phyloP scores from a whole-genome alignment of 768 basidiomycete genomes.

The Trametes cinnabarina region DNA sequence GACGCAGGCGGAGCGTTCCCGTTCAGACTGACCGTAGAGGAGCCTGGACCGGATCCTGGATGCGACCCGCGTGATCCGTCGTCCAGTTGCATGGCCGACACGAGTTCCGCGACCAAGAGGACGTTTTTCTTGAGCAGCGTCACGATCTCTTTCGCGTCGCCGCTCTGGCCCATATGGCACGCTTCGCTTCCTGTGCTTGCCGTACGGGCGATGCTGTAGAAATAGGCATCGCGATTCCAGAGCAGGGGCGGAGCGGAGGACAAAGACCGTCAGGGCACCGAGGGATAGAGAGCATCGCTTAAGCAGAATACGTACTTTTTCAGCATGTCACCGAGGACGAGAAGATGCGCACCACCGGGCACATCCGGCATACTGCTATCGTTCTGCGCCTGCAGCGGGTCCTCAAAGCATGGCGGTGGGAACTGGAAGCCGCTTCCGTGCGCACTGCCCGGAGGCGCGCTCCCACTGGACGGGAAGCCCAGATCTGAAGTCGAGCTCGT shows the following conservation, averaged over 20 bases:
- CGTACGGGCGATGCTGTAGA: conserved; percentile 28
- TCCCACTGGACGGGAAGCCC: conserved; percentile 28
- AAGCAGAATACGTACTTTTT: conserved; percentile 45
- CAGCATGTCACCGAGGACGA: conserved; percentile 48
- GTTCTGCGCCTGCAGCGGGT: conserved; percentile 19
- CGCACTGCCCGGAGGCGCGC: conserved; percentile 26
- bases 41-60: conserved; percentile 19
- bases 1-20: conserved; percentile 11
- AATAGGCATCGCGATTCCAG: too few species aligned
- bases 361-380: conserved; percentile 34
- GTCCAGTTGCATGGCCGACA: conserved; percentile 25
- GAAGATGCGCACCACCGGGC: conserved; percentile 46
- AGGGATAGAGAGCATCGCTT: conserved; percentile 26
- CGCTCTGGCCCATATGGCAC: conserved; percentile 27
- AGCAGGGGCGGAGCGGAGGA: conserved; percentile 27
- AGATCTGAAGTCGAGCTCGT: conserved; percentile 26
- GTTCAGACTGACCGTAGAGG: not conserved
- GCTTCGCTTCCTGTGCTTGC: conserved; percentile 30
- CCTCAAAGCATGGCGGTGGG: conserved; percentile 25
- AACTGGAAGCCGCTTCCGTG: conserved; percentile 31
- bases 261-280: conserved; percentile 37
- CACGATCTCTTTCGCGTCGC: conserved; percentile 27
- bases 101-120: conserved; percentile 28
- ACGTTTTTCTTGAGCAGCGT: conserved; percentile 29
- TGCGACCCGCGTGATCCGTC: conserved; percentile 15